These are phyloP conservation scores for Trichoderma sp. DNA, from an alignment of 2,329 filamentous ascomycete genomes.

Conservation along the genomic window DNA sequence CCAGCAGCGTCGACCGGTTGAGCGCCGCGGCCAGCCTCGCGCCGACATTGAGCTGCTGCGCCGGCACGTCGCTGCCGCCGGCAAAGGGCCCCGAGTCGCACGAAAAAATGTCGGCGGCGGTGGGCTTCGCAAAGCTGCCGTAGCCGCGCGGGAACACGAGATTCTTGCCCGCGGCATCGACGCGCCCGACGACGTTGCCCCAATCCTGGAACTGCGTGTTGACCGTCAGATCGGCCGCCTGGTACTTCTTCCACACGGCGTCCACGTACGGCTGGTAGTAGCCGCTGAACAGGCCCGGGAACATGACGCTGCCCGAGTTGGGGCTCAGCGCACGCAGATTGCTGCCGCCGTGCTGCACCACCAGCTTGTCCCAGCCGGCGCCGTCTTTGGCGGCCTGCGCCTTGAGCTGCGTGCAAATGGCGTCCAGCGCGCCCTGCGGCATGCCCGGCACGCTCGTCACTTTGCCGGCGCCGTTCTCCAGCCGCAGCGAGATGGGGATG, in stretches of 20 bases:
- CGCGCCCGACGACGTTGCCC: constrained; percentile 51
- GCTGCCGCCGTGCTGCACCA: constrained; percentile 41
- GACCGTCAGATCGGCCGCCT: constrained; percentile 46
- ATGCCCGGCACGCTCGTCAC: constrained; percentile 53
- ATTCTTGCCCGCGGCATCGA: constrained; percentile 36
- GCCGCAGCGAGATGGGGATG: constrained; percentile 61
- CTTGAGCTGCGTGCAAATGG: constrained; percentile 48
- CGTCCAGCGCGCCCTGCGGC: constrained; percentile 48
- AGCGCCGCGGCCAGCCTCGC: constrained; percentile 75
- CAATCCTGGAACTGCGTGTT: constrained; percentile 55
- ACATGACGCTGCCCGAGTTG: constrained; percentile 50
- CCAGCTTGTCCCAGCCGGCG: constrained; percentile 54
- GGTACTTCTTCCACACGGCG: constrained; percentile 55
- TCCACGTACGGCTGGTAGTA: constrained; percentile 56
- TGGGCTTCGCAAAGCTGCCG: constrained; percentile 52
- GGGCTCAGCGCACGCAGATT: constrained; percentile 57
- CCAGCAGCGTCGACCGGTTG: constrained; percentile 70
- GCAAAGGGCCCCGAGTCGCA: constrained; percentile 61
- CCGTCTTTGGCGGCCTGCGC: constrained; percentile 50
- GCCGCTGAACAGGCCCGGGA: constrained; percentile 48
- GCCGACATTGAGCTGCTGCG: constrained; percentile 62
- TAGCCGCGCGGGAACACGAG: constrained; percentile 45
- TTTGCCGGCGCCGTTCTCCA: constrained; percentile 49
- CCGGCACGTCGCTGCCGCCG: constrained; percentile 43
- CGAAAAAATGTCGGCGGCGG: constrained; percentile 52